Evolutionary conservation across 495 filamentous ascomycete species (phyloP).

Genomic region (Diplogelasinospora grovesii): DNA sequence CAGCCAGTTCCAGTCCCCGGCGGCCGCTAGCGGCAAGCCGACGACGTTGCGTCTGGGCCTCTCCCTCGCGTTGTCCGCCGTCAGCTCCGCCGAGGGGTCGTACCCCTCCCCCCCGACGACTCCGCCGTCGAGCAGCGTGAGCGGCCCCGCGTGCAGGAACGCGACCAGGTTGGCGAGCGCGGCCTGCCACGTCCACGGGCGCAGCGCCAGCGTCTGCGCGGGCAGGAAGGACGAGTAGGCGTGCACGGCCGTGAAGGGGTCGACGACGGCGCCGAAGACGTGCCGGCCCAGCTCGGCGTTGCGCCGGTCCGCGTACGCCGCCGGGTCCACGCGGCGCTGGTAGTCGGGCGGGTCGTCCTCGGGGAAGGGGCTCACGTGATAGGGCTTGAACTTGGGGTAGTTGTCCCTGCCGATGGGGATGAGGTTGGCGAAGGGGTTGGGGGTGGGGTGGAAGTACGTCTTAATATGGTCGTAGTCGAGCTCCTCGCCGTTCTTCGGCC

Average conservation of each 20-base stretch:
- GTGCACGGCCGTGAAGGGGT: conserved; percentile 41
- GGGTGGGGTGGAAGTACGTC: conserved; percentile 23
- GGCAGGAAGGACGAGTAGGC: conserved; percentile 36
- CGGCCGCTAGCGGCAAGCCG: conserved; percentile 15
- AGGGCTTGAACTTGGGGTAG: conserved; percentile 21
- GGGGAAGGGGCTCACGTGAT: conserved; percentile 18
- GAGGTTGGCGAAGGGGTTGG: conserved; percentile 1
- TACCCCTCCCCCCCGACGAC: no score
- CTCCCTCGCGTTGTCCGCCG: conserved; percentile 4
- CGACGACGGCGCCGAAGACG: conserved; percentile 33
- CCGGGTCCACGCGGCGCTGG: conserved; percentile 2
- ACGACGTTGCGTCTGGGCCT: conserved; percentile 12
- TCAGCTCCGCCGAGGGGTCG: conserved; percentile 8
- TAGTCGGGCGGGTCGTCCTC: conserved; percentile 11
- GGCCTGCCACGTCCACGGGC: conserved; percentile 36
- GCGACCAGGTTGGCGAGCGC: conserved; percentile 40
- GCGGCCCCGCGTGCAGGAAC: conserved; percentile 41
- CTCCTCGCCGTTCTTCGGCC: conserved; percentile 3
- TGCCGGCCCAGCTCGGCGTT: conserved; percentile 12
- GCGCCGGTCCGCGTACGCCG: conserved; percentile 3
- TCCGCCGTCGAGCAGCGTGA: conserved; percentile 24
- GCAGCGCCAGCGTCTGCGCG: conserved; percentile 24
- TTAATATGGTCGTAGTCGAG: conserved; percentile 25
- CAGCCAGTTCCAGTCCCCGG: conserved; percentile 39
- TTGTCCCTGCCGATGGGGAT: conserved; percentile 10